Evolutionary conservation across 2,329 filamentous ascomycete genomes (phyloP), one percentile per base, ranked within the genome.

Genomic region (Fusarium sublunatum): DNA sequence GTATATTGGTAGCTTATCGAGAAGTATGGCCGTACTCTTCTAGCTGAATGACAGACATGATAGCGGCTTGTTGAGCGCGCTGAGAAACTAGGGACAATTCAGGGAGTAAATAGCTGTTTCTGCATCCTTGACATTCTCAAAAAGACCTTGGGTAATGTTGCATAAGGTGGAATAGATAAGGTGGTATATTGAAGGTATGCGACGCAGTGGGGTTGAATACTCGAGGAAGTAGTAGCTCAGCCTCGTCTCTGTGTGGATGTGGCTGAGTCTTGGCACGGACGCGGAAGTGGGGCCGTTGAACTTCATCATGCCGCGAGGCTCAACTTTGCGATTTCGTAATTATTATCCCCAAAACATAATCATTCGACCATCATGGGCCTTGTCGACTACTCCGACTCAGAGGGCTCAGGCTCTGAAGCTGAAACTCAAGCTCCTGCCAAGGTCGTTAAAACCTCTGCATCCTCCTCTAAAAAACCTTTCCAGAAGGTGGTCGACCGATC

Each of bases 351-450:
- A 28, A 28, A 35, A 38, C 35, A 24, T 53, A 40, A 31, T 31
- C 29, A 31, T 43, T 32, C 26, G 22, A 31, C n/a, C 62, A 76
- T 43, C 35, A 95, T 95, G 91, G 88, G 85, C 12, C 81, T 96
- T 28, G 91, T 95, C 66, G 88, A 90, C 61, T 96, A 96, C 71
- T 93, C 91, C 5, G 92, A 93, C 74, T 95, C 91, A 3, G 92
- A 93, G 72, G 93, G 88, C 42, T 92, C 90, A 11, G 90, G 90
- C 51, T 82, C 82, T 13, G 89, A 91, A 51, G 58, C 76, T 34
- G 75, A 76, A 53, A 60, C 69, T 19, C 68, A 76, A 53, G 56
- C 70, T 15, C 67, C 70, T 7, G 29, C 53, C 43, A 70, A 73
- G 54, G 70, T 72, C 7, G 65, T 22, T 75, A 80, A 69, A 65